Conservation (phyloP, 352 stramenopile species). For the Phytophthora quininea region DNA sequence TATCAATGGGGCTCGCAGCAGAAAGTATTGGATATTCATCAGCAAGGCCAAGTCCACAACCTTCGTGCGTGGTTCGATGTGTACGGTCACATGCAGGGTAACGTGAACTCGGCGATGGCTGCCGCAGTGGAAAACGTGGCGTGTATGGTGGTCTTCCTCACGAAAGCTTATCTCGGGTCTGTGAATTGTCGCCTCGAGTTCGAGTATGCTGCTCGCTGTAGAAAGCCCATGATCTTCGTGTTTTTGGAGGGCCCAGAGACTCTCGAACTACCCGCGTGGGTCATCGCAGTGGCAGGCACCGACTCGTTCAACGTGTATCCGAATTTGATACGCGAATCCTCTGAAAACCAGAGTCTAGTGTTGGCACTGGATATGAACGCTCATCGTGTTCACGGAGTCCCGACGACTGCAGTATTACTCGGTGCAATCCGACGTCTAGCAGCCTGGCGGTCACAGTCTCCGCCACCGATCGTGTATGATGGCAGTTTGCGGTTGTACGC, state of each 20-base stretch:
- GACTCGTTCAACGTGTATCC: constrained; percentile 48
- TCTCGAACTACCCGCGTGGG: constrained; percentile 45
- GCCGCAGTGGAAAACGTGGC: constrained; percentile 58
- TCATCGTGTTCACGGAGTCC: constrained; percentile 31
- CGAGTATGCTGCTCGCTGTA: constrained; percentile 43
- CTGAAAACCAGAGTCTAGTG: constrained; percentile 17
- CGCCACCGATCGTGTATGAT: constrained; percentile 40
- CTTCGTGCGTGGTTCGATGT: constrained; percentile 62
- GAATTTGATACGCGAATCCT: constrained; percentile 22
- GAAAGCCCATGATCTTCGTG: constrained; percentile 54
- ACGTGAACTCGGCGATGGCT: constrained; percentile 69
- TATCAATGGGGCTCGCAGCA: constrained; percentile 60
- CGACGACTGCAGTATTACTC: constrained; percentile 47
- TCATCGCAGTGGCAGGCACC: constrained; percentile 35
- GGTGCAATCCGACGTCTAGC: constrained; percentile 47
- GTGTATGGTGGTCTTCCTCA: constrained; percentile 64
- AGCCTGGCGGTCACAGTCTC: constrained; percentile 26
- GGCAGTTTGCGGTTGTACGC: constrained; percentile 51
- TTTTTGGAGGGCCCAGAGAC: constrained; percentile 43
- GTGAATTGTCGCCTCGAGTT: constrained; percentile 71
- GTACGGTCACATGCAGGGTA: constrained; percentile 70
- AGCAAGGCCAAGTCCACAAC: constrained; percentile 46
- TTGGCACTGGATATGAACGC: constrained; percentile 42
- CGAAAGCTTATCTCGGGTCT: constrained; percentile 46
- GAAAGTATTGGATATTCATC: constrained; percentile 45